phyloP scores from a whole-genome alignment of 257 asterid species.

The Ophiorrhiza pumila region DNA sequence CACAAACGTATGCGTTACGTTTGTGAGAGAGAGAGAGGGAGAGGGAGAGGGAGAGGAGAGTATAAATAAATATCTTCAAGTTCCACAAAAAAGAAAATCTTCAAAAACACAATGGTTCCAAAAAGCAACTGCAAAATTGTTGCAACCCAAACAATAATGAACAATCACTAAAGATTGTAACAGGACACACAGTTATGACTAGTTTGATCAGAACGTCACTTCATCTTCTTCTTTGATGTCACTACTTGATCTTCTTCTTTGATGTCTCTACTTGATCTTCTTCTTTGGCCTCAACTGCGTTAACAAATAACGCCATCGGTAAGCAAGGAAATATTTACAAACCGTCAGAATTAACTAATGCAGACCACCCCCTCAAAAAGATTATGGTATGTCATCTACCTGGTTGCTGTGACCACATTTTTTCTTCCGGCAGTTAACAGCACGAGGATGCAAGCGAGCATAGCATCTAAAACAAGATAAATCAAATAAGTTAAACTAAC shows the following conservation, averaged over 20 bases:
- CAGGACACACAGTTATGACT: neutral
- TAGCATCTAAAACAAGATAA: constrained; percentile 47
- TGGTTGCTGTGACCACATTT: constrained; percentile 91
- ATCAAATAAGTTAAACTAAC: too few relatives aligned
- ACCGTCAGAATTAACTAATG: neutral
- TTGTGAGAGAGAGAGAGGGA: neutral
- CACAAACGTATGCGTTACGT: too few relatives aligned
- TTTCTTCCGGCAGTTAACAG: constrained; percentile 90
- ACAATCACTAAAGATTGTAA: neutral
- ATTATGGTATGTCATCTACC: constrained; percentile 31
- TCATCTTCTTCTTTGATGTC: too few relatives aligned
- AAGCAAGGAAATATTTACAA: neutral
- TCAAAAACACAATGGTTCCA: neutral
- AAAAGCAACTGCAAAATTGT: neutral
- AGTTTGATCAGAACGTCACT: neutral
- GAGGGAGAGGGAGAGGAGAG: neutral
- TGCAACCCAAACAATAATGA: neutral
- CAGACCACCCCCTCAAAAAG: neutral
- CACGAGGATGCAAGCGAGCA: constrained; percentile 83
- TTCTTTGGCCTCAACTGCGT: constrained; percentile 72
- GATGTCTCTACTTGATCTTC: constrained; percentile 71
- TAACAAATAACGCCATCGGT: neutral
- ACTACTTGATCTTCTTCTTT: constrained; percentile 75
- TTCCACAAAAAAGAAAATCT: neutral
- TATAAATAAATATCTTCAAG: neutral